Evolutionary conservation across 768 basidiomycete genomes (phyloP).

Genomic region (Auriscalpium microsporum): DNA sequence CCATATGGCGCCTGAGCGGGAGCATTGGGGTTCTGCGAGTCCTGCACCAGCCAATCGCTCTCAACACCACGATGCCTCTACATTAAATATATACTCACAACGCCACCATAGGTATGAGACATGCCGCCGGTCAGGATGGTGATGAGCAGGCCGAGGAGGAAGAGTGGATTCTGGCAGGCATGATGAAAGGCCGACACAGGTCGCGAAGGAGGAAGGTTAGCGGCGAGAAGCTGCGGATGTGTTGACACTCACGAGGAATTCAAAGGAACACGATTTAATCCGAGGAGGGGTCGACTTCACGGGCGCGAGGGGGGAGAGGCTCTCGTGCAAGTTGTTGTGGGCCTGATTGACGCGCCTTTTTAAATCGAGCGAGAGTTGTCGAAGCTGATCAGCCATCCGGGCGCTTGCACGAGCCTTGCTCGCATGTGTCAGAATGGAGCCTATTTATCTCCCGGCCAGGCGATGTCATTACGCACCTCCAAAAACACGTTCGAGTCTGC

Average conservation of each 20-base stretch:
- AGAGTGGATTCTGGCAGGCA: too few relatives aligned
- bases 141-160: too few relatives aligned
- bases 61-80: too few relatives aligned
- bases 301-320: not conserved
- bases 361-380: not conserved
- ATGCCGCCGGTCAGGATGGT: too few relatives aligned
- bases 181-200: too few relatives aligned
- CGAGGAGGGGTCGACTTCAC: not conserved
- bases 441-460: too few relatives aligned
- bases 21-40: not conserved
- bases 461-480: not conserved
- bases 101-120: too few relatives aligned
- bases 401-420: not conserved
- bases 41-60: not conserved
- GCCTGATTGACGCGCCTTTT: constrained; percentile 8
- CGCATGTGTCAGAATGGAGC: not conserved
- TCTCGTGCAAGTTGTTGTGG: constrained; percentile 6
- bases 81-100: too few relatives aligned
- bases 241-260: too few relatives aligned
- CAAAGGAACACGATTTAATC: not conserved
- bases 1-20: not conserved
- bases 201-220: too few relatives aligned
- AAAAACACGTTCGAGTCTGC: not conserved
- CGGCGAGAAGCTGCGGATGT: too few relatives aligned
- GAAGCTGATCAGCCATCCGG: not conserved